A percentile compares a stretch with the other conserved stretches of the same genome.
These are phyloP conservation scores for Comarum palustre DNA, from an alignment of 306 rosid species.

Conservation along the genomic window DNA sequence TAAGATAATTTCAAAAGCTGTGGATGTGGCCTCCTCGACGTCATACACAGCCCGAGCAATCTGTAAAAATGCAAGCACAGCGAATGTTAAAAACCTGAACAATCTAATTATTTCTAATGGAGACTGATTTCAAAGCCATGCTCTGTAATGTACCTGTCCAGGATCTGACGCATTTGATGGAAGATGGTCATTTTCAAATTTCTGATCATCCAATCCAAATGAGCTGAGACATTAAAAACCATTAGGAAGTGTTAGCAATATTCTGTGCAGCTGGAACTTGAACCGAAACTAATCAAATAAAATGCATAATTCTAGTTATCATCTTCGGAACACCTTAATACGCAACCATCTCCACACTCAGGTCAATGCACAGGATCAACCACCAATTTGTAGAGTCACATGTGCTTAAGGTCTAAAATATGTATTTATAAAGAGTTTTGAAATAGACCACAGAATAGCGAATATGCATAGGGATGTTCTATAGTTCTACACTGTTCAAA, in stretches of 20 bases:
- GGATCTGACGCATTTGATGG: conserved; percentile 74
- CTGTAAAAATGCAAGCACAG: conserved; percentile 39
- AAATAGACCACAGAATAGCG: background rate
- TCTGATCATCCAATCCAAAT: conserved; percentile 72
- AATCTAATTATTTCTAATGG: conserved; percentile 9
- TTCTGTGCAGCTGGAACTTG: conserved; percentile 14
- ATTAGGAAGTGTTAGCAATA: conserved; percentile 21
- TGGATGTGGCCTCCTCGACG: conserved; percentile 91
- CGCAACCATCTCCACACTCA: background rate
- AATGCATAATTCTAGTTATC: background rate
- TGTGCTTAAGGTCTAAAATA: background rate
- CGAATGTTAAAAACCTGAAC: conserved; percentile 34
- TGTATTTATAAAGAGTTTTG: background rate
- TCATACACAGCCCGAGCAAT: conserved; percentile 89
- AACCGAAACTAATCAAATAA: conserved; percentile 15
- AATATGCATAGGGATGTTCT: background rate
- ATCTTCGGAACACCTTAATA: background rate
- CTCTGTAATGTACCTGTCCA: conserved; percentile 59
- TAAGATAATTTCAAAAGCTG: conserved; percentile 78
- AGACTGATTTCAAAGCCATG: conserved; percentile 25
- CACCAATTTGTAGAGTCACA: background rate
- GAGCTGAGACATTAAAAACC: conserved; percentile 52
- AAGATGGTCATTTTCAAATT: conserved; percentile 80
- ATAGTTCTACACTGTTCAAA: background rate
- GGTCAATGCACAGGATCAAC: background rate